phyloP scores from a whole-genome alignment of 345 rosid species.

The Eucalyptus victrix region DNA sequence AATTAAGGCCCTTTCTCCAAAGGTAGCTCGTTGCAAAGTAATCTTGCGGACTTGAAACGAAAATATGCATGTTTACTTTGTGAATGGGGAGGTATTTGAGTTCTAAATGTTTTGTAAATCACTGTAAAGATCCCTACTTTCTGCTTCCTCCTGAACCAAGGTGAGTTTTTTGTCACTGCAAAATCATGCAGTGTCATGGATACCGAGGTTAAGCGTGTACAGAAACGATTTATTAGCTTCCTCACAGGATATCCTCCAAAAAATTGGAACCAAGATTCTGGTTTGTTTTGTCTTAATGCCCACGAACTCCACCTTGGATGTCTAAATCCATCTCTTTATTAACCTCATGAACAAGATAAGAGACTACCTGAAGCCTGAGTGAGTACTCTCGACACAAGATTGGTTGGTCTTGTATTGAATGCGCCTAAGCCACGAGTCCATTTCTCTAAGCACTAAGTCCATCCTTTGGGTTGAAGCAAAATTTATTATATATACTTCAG shows the following conservation, averaged over 20 bases:
- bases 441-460: not conserved
- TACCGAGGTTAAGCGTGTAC: not conserved
- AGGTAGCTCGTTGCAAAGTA: conserved; percentile 25
- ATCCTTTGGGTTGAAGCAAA: not conserved
- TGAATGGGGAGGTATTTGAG: not conserved
- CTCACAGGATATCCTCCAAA: not conserved
- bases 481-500: not conserved
- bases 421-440: not conserved
- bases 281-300: not conserved
- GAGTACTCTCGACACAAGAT: not conserved
- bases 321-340: not conserved
- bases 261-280: not conserved
- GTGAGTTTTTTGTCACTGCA: not conserved
- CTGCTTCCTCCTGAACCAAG: not conserved
- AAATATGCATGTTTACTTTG: not conserved
- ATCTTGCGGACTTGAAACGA: not conserved
- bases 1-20: conserved; percentile 57
- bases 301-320: not conserved
- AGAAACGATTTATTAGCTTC: not conserved
- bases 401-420: not conserved
- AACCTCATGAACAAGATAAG: not conserved
- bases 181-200: not conserved
- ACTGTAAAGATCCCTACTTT: not conserved
- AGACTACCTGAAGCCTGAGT: not conserved
- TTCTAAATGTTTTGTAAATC: not conserved